These are phyloP conservation scores for Pseudomassariella vexata DNA, from an alignment of 2,329 filamentous ascomycete species.

Conservation along the genomic window DNA sequence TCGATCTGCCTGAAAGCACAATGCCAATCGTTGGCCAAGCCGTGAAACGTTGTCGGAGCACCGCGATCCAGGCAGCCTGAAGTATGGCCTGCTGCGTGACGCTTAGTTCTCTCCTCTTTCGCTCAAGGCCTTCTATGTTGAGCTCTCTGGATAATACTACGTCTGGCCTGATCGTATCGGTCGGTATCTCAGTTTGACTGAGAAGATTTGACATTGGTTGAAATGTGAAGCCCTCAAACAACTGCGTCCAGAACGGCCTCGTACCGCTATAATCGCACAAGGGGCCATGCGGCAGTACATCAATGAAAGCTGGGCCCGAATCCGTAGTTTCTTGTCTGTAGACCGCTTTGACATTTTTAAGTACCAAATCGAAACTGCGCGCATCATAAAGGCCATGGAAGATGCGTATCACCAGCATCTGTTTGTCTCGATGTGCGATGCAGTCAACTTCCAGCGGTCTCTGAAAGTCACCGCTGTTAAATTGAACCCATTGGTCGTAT, in stretches of 20 bases:
- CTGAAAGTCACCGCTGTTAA: slow-evolving; percentile 42
- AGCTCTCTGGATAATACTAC: slow-evolving; percentile 23
- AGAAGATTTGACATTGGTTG: slow-evolving; percentile 14
- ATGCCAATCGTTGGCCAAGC: slow-evolving; percentile 59
- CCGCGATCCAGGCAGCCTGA: slow-evolving; percentile 67
- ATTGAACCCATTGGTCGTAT: slow-evolving; percentile 45
- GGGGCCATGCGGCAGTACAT: slow-evolving; percentile 65
- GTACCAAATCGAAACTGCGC: slow-evolving; percentile 64
- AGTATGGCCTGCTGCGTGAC: slow-evolving; percentile 76
- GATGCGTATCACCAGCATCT: slow-evolving; percentile 56
- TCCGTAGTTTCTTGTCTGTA: slow-evolving; percentile 34
- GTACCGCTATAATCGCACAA: slow-evolving; percentile 39
- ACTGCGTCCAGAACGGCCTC: slow-evolving; percentile 60
- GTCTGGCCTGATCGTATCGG: slow-evolving; percentile 1
- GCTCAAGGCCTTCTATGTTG: slow-evolving; percentile 39
- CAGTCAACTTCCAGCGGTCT: slow-evolving; percentile 48
- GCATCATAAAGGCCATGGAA: slow-evolving; percentile 90
- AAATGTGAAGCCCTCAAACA: slow-evolving; percentile 36
- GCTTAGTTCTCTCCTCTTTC: slow-evolving; percentile 50
- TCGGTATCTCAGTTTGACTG: slow-evolving; percentile 7
- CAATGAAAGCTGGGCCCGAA: slow-evolving; percentile 53
- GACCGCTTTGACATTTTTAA: slow-evolving; percentile 48
- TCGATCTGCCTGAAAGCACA: slow-evolving; percentile 70
- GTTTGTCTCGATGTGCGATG: slow-evolving; percentile 19
- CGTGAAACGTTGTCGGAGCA: slow-evolving; percentile 47